Evolutionary conservation across 495 filamentous ascomycete species (phyloP).

Genomic region (Podospora pseudoanserina): DNA sequence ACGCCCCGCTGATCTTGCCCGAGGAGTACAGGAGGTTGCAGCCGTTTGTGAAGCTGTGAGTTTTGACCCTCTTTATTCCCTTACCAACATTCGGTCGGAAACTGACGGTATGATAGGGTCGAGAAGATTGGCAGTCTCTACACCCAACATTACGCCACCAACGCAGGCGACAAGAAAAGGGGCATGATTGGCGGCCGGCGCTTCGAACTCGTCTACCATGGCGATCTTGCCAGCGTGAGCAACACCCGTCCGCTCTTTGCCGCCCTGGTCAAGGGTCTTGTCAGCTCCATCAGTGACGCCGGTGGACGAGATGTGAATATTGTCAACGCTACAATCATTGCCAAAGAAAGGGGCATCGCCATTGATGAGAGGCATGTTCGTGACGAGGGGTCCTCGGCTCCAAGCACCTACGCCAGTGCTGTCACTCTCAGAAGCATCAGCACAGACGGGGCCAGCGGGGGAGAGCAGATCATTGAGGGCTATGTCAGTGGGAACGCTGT

Average conservation of each 20-base stretch:
- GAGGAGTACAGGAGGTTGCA: constrained; percentile 67
- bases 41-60: constrained; percentile 58
- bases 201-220: constrained; percentile 68
- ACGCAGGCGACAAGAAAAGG: constrained; percentile 25
- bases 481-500: constrained; percentile 56
- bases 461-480: constrained; percentile 53
- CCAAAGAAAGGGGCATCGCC: constrained; percentile 63
- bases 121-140: constrained; percentile 69
- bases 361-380: constrained; percentile 59
- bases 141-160: constrained; percentile 61
- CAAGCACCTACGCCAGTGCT: constrained; percentile 53
- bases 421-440: constrained; percentile 51
- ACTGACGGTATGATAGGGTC: constrained; percentile 30
- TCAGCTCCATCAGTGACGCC: constrained; percentile 53
- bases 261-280: constrained; percentile 64
- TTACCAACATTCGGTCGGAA: neutral
- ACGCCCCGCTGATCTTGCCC: constrained; percentile 67
- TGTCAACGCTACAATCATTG: constrained; percentile 66
- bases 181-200: constrained; percentile 33
- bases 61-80: neutral
- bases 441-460: constrained; percentile 11
- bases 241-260: constrained; percentile 70
- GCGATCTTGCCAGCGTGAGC: constrained; percentile 56
- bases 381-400: constrained; percentile 34
- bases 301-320: constrained; percentile 67